phyloP scores from a whole-genome alignment of 1,139 yeast genomes.

The Taphrina betulina region DNA sequence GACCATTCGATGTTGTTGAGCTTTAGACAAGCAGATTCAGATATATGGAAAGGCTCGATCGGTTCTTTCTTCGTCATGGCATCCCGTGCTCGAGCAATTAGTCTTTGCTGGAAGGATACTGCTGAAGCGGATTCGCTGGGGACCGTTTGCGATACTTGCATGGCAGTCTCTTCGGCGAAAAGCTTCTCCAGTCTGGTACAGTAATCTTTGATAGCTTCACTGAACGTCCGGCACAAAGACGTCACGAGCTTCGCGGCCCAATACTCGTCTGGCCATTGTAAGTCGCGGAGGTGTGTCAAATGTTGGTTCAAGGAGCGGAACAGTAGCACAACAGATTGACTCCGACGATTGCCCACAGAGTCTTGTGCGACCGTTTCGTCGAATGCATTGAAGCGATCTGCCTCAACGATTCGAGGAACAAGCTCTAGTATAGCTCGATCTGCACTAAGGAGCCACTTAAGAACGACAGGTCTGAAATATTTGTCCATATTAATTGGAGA shows the following conservation, averaged over 20 bases:
- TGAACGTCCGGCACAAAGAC: conserved; percentile 57
- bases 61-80: conserved; percentile 49
- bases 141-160: conserved; percentile 41
- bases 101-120: conserved; percentile 43
- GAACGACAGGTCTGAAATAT: conserved; percentile 59
- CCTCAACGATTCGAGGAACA: conserved; percentile 60
- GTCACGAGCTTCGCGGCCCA: conserved; percentile 65
- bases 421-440: conserved; percentile 53
- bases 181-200: conserved; percentile 51
- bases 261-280: conserved; percentile 62
- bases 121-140: conserved; percentile 38
- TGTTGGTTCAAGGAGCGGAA: conserved; percentile 64
- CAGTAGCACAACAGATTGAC: conserved; percentile 61
- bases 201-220: conserved; percentile 61
- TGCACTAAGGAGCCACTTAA: conserved; percentile 58
- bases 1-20: conserved; percentile 68
- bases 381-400: conserved; percentile 48
- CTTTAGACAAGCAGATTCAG: conserved; percentile 62
- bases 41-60: conserved; percentile 62
- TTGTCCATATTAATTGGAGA: conserved; percentile 36
- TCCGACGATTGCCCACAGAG: conserved; percentile 42
- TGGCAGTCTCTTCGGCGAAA: conserved; percentile 50
- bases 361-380: conserved; percentile 41
- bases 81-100: conserved; percentile 49
- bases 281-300: conserved; percentile 53